Evolutionary conservation across 257 asterid species (phyloP).

Genomic region (Solanum habrochaites): DNA sequence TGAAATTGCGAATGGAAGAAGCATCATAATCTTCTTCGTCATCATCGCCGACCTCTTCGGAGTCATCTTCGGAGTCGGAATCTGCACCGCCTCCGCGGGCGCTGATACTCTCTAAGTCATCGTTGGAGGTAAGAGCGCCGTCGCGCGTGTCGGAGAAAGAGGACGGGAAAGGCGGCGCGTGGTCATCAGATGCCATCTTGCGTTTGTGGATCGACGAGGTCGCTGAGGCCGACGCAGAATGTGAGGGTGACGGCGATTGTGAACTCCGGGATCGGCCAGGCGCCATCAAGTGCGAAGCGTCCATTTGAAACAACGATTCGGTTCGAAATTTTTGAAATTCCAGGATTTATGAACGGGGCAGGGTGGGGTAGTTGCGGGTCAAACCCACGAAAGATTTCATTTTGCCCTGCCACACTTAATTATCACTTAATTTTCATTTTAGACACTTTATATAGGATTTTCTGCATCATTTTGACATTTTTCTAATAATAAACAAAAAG

Average conservation of each 20-base stretch:
- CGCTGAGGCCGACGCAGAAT: constrained; percentile 98
- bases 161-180: constrained; percentile 76
- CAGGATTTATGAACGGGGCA: neutral
- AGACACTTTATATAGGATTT: too few relatives aligned
- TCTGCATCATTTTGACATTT: too few relatives aligned
- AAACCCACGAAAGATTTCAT: neutral
- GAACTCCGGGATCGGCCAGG: constrained; percentile 94
- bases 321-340: neutral
- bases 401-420: neutral
- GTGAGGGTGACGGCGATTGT: constrained; percentile 93
- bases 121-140: constrained; percentile 86
- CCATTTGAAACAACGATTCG: neutral
- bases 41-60: constrained; percentile 74
- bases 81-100: constrained; percentile 93
- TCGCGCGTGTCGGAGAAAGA: constrained; percentile 88
- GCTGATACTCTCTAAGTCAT: constrained; percentile 93
- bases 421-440: too few relatives aligned
- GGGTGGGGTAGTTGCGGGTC: neutral
- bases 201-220: constrained; percentile 89
- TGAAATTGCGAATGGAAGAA: constrained; percentile 79
- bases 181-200: constrained; percentile 66
- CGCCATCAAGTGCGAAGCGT: constrained; percentile 36
- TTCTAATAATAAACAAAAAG: too few relatives aligned
- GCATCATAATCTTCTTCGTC: constrained; percentile 75
- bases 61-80: constrained; percentile 90